Evolutionary conservation across 176 grass and related monocot genomes (phyloP).

Genomic region (Elaeis guineensis): DNA sequence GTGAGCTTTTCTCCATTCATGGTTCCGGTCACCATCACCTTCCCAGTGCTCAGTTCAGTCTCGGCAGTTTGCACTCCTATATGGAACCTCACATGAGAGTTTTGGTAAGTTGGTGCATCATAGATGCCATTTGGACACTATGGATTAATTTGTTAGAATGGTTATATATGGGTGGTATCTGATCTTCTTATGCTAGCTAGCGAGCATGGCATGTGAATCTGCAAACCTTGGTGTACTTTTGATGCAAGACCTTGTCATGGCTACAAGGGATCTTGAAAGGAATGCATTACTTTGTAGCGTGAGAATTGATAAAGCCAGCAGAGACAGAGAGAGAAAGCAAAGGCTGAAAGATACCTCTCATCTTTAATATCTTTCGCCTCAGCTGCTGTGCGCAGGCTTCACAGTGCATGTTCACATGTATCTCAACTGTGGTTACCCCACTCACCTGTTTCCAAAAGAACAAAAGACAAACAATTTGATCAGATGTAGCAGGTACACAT

Average conservation of each 20-base stretch:
- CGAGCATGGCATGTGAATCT: no score
- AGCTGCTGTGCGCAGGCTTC: slow-evolving; percentile 75
- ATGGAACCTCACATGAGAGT: not conserved
- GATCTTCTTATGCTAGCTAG: no score
- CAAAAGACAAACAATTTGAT: no score
- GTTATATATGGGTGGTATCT: no score
- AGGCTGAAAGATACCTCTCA: slow-evolving; percentile 40
- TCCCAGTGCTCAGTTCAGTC: slow-evolving; percentile 35
- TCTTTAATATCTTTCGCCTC: slow-evolving; percentile 50
- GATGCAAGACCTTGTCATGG: no score
- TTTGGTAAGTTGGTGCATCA: no score
- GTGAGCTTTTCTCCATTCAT: slow-evolving; percentile 32
- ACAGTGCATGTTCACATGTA: slow-evolving; percentile 84
- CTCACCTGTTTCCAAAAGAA: slow-evolving; percentile 18
- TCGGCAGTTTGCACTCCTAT: slow-evolving; percentile 50
- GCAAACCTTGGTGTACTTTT: no score
- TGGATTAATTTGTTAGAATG: no score
- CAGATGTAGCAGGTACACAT: no score
- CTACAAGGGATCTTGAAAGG: no score
- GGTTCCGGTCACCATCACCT: slow-evolving; percentile 51
- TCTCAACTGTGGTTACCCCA: slow-evolving; percentile 42
- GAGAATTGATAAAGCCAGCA: not conserved
- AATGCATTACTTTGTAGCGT: no score
- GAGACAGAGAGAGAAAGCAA: not conserved
- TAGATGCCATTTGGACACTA: no score